Conservation (phyloP, 1,284 basidiomycete genomes). For the Rhodotorula mucilaginosa region DNA sequence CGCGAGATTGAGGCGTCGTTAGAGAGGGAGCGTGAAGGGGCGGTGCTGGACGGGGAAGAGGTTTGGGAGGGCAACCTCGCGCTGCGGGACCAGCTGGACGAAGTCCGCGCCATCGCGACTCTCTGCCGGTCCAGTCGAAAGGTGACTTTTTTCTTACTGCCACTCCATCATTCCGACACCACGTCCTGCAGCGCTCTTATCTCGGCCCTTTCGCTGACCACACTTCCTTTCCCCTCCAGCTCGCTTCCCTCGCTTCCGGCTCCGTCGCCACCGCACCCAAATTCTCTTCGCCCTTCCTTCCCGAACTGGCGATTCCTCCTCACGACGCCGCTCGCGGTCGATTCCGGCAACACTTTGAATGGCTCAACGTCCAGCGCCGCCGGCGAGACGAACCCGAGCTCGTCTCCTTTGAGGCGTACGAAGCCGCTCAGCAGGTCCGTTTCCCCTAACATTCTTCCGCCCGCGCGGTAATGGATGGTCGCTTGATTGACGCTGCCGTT, state of each 20-base stretch:
- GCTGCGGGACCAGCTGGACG: neutral
- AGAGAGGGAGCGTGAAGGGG: neutral
- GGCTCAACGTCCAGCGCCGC: conserved; percentile 1
- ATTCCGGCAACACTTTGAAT: conserved; percentile 19
- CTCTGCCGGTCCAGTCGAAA: neutral
- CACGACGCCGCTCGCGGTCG: conserved; percentile 4
- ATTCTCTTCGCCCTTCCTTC: conserved; percentile 24
- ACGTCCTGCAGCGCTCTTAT: neutral
- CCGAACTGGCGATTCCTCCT: neutral
- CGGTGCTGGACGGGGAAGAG: neutral
- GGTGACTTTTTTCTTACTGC: conserved; percentile 1
- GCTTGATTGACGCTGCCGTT: no score
- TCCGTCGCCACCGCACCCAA: neutral
- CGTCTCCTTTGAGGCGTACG: no score
- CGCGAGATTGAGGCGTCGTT: neutral
- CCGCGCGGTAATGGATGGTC: no score
- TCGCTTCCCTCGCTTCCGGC: neutral
- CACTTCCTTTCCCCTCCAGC: neutral
- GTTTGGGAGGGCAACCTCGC: no score
- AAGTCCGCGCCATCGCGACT: neutral
- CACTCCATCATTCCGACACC: neutral
- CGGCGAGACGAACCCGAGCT: no score
- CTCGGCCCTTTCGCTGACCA: neutral
- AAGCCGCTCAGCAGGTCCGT: no score
- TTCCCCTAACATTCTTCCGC: no score